Evolutionary conservation across 305 asterid genomes (phyloP).

Genomic region (Coffea humblotiana): DNA sequence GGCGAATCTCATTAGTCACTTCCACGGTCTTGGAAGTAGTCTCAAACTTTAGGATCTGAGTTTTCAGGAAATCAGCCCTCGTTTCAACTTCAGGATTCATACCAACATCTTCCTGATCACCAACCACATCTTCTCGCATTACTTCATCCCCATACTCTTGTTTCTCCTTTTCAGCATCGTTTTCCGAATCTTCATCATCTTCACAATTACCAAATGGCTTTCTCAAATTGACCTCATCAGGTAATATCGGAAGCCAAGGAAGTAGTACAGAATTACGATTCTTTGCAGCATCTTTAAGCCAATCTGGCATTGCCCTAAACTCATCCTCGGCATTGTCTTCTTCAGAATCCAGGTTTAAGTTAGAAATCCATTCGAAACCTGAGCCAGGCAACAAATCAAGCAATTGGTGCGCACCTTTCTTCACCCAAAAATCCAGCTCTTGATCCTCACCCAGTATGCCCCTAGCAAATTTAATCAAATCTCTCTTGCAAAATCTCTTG

Average conservation of each 20-base stretch:
- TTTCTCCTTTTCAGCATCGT: constrained; percentile 31
- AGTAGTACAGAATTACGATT: constrained; percentile 45
- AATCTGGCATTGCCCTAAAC: constrained; percentile 51
- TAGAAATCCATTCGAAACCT: constrained; percentile 51
- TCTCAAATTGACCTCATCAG: constrained; percentile 31
- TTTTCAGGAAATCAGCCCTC: constrained; percentile 39
- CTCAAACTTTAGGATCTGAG: constrained; percentile 33
- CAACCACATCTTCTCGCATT: constrained; percentile 35
- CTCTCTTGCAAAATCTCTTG: constrained; percentile 43
- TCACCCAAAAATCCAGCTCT: constrained; percentile 68
- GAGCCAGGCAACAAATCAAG: constrained; percentile 56
- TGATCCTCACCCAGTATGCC: constrained; percentile 38
- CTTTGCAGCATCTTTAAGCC: constrained; percentile 52
- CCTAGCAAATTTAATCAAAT: constrained; percentile 56
- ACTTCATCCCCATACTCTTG: constrained; percentile 34
- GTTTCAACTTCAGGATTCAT: constrained; percentile 41
- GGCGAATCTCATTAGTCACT: constrained; percentile 43
- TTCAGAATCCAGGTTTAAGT: constrained; percentile 57
- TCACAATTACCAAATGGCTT: constrained; percentile 29
- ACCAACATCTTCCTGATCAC: constrained; percentile 17
- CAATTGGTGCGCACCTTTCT: constrained; percentile 63
- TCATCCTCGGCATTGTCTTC: constrained; percentile 50
- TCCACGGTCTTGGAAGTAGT: constrained; percentile 42
- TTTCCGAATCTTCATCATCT: constrained; percentile 29
- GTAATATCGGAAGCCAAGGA: constrained; percentile 71